A percentile compares a stretch with the other conserved stretches of the same genome.
Evolutionary conservation across 2,329 filamentous ascomycete species (phyloP).

Genomic region (Erysiphe pulchra): DNA sequence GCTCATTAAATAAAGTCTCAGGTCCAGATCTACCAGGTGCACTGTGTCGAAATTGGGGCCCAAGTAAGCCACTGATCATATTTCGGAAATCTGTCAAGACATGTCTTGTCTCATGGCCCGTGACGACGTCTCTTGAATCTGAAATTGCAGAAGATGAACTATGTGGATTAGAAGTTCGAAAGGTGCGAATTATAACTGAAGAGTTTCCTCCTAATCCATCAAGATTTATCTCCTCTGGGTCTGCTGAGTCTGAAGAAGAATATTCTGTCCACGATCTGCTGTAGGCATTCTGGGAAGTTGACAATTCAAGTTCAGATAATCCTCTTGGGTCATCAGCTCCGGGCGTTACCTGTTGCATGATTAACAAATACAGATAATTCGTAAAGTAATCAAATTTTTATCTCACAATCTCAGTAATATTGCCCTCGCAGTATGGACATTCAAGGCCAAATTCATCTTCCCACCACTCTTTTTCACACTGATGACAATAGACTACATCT

Average conservation of each 20-base stretch:
- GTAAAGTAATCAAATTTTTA: constrained; percentile 4
- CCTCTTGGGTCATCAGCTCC: constrained; percentile 35
- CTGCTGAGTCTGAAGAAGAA: constrained; percentile 30
- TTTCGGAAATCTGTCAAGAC: constrained; percentile 16
- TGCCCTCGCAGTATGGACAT: constrained; percentile 55
- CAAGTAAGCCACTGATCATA: constrained; percentile 20
- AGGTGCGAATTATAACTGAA: constrained; percentile 9
- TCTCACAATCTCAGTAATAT: constrained; percentile 67
- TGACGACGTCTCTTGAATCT: background rate
- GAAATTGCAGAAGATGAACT: background rate
- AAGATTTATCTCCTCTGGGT: constrained; percentile 24
- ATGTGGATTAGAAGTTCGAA: constrained; percentile 4
- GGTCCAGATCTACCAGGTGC: constrained; percentile 11
- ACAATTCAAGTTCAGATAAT: constrained; percentile 4
- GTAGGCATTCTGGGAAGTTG: constrained; percentile 2
- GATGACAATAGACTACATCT: constrained; percentile 70
- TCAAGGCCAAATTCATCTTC: constrained; percentile 37
- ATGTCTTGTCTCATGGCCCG: constrained; percentile 6
- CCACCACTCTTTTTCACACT: constrained; percentile 62
- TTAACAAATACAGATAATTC: constrained; percentile 10
- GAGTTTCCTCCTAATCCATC: constrained; percentile 9
- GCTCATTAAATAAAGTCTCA: constrained; percentile 8
- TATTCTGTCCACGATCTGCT: constrained; percentile 16
- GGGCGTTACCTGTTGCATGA: constrained; percentile 19
- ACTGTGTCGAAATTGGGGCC: constrained; percentile 10